A percentile compares a stretch with the other conserved stretches of the same genome.
These are phyloP conservation scores for Conringia planisiliqua DNA, from an alignment of 345 rosid genomes.

Conservation along the genomic window DNA sequence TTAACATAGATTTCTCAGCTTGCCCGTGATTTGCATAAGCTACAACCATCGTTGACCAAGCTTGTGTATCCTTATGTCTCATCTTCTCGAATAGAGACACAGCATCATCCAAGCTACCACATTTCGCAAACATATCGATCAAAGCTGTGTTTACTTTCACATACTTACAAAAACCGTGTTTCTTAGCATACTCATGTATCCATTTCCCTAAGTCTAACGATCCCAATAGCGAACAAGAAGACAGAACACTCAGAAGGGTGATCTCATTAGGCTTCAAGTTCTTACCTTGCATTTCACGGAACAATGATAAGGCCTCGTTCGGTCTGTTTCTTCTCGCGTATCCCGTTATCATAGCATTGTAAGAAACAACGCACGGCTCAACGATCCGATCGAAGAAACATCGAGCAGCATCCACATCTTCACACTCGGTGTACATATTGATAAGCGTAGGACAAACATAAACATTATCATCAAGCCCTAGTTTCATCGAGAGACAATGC, in stretches of 20 bases:
- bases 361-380: conserved; percentile 66
- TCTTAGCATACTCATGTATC: conserved; percentile 70
- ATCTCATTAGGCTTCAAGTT: conserved; percentile 63
- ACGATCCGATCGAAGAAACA: conserved; percentile 51
- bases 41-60: conserved; percentile 85
- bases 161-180: conserved; percentile 42
- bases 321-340: conserved; percentile 67
- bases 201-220: conserved; percentile 80
- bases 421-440: conserved; percentile 63
- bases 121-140: conserved; percentile 88
- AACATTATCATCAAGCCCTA: conserved; percentile 45
- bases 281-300: conserved; percentile 63
- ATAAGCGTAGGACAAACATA: conserved; percentile 69
- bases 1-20: conserved; percentile 52
- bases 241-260: conserved; percentile 70
- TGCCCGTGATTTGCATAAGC: conserved; percentile 85
- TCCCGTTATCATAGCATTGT: conserved; percentile 71
- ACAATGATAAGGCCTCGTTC: conserved; percentile 66
- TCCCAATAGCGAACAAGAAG: conserved; percentile 81
- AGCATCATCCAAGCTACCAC: conserved; percentile 80
- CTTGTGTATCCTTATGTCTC: conserved; percentile 62
- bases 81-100: conserved; percentile 52
- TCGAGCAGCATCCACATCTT: conserved; percentile 58
- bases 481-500: conserved; percentile 52
- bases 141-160: conserved; percentile 76